Conservation (phyloP, 257 asterid genomes). For the Penstemon davidsonii region DNA sequence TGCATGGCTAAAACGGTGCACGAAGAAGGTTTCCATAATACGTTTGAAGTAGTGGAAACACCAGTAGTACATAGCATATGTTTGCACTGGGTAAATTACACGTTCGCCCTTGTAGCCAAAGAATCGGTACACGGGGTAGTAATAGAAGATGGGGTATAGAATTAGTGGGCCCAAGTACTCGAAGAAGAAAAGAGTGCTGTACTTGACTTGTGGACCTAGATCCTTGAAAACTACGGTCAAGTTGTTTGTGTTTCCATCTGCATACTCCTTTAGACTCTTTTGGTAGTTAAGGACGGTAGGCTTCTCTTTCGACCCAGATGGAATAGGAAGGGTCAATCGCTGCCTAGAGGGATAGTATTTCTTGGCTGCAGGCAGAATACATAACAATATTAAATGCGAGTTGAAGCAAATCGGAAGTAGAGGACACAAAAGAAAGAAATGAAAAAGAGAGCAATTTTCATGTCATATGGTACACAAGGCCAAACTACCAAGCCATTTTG, state of each 20-base stretch:
- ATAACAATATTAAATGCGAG: conserved; percentile 15
- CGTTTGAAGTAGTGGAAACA: conserved; percentile 93
- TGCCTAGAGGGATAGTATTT: conserved; percentile 88
- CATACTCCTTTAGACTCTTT: conserved; percentile 77
- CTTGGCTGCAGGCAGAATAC: conserved; percentile 51
- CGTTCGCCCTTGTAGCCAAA: conserved; percentile 76
- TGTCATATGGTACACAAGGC: too few relatives aligned
- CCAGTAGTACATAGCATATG: conserved; percentile 93
- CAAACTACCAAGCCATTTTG: too few relatives aligned
- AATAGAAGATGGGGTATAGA: conserved; percentile 81
- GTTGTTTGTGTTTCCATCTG: conserved; percentile 48
- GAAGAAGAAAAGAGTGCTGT: conserved; percentile 89
- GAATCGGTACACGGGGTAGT: conserved; percentile 56
- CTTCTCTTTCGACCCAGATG: conserved; percentile 74
- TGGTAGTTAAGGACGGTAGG: conserved; percentile 67
- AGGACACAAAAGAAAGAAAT: background rate
- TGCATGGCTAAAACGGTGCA: conserved; percentile 97
- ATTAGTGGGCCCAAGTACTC: conserved; percentile 92
- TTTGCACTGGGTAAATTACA: conserved; percentile 71
- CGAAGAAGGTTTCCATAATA: conserved; percentile 88
- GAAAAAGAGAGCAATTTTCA: background rate
- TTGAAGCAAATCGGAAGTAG: background rate
- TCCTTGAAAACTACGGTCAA: conserved; percentile 85
- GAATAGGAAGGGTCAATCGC: conserved; percentile 74
- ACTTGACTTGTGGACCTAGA: conserved; percentile 85